Percentiles rank a stretch among this genome's conserved stretches.
phyloP scores from a whole-genome alignment of 192 early-diverging fungal species.

The Pilobolus umbonatus region DNA sequence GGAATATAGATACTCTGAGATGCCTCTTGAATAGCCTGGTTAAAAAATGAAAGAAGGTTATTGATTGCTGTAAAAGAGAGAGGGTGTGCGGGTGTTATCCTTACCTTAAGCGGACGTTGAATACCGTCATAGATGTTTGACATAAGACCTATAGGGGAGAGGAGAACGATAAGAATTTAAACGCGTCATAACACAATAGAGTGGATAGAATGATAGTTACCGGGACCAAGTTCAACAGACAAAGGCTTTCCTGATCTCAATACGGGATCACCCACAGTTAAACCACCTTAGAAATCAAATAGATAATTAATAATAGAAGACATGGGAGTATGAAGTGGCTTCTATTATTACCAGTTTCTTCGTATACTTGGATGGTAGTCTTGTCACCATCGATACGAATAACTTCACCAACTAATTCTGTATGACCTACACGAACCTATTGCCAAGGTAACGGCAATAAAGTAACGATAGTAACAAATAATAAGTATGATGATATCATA shows the following conservation, averaged over 20 bases:
- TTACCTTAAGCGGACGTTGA: slow-evolving; percentile 92
- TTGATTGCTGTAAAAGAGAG: background rate
- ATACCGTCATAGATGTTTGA: slow-evolving; percentile 99
- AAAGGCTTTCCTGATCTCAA: slow-evolving; percentile 96
- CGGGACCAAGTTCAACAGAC: slow-evolving; percentile 98
- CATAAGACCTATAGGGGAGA: slow-evolving; percentile 54
- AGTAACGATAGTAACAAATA: background rate
- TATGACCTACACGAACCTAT: slow-evolving; percentile 94
- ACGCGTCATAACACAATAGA: background rate
- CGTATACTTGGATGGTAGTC: slow-evolving; percentile 99
- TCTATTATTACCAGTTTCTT: slow-evolving; percentile 96
- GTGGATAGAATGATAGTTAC: slow-evolving; percentile 42
- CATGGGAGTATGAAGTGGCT: slow-evolving; percentile 7
- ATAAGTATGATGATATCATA: slow-evolving; percentile 1
- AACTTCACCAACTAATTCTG: slow-evolving; percentile 97
- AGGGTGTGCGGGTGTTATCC: background rate
- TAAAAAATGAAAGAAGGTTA: too few species aligned
- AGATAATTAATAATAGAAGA: background rate
- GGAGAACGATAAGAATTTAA: background rate
- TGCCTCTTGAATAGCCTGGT: slow-evolving; percentile 80
- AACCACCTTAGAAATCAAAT: slow-evolving; percentile 64
- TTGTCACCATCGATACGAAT: slow-evolving; percentile 99
- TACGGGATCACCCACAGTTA: slow-evolving; percentile 99
- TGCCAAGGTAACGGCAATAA: background rate
- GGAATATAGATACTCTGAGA: slow-evolving; percentile 98